These are phyloP conservation scores for Orbilia blumenaviensis DNA, from an alignment of 2,329 filamentous ascomycete species.

Conservation along the genomic window DNA sequence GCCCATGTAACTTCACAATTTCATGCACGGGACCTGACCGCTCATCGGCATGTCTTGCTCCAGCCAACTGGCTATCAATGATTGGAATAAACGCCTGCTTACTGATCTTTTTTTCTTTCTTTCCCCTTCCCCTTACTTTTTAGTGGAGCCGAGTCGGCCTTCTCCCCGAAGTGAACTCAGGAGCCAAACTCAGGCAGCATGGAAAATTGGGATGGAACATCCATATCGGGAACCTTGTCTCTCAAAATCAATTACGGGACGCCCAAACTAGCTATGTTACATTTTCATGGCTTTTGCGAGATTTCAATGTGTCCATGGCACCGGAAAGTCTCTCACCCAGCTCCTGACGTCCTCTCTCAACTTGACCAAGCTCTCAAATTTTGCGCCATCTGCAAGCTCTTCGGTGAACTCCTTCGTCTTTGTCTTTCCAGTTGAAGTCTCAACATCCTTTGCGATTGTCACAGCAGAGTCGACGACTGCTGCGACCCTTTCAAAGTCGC, in stretches of 20 bases:
- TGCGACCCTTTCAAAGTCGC: slow-evolving; percentile 86
- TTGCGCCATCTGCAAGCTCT: slow-evolving; percentile 73
- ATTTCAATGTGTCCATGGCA: slow-evolving; percentile 69
- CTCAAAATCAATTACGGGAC: slow-evolving; percentile 1
- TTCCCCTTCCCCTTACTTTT: slow-evolving; percentile 41
- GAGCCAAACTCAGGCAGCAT: slow-evolving; percentile 32
- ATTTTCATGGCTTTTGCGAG: slow-evolving; percentile 12
- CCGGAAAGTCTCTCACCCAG: slow-evolving; percentile 77
- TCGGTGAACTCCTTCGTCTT: slow-evolving; percentile 75
- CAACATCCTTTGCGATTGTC: slow-evolving; percentile 76
- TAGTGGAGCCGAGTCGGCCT: slow-evolving; percentile 15
- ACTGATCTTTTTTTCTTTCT: slow-evolving; percentile 20
- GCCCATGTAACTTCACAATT: slow-evolving; percentile 53
- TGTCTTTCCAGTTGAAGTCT: slow-evolving; percentile 73
- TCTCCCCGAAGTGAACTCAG: slow-evolving; percentile 21
- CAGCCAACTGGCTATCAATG: slow-evolving; percentile 34
- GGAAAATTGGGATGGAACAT: slow-evolving; percentile 17
- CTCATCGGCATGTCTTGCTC: slow-evolving; percentile 33
- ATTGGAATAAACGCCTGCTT: slow-evolving; percentile 28
- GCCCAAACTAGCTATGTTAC: slow-evolving; percentile 4
- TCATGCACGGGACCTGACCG: slow-evolving; percentile 38
- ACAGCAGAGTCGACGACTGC: slow-evolving; percentile 87
- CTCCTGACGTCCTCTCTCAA: slow-evolving; percentile 78
- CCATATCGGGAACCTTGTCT: slow-evolving; percentile 19
- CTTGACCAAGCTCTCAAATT: slow-evolving; percentile 75